Evolutionary conservation across 1,284 basidiomycete genomes (phyloP), one percentile per base, ranked within the genome.

Genomic region (Cryptococcus hybrid): DNA sequence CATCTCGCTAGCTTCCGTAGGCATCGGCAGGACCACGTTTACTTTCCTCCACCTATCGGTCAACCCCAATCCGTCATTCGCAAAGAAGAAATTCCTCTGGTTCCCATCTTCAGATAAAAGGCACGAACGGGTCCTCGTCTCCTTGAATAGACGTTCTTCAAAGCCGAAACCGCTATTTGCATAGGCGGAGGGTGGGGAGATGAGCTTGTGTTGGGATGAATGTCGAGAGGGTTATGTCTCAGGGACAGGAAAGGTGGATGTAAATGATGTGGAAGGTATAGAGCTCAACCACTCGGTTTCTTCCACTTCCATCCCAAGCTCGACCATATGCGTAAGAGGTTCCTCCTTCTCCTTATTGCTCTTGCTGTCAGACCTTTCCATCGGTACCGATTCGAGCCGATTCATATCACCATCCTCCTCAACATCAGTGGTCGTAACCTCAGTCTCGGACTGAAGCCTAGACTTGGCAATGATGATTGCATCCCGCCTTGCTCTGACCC

Each of bases 261-360:
- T 57, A 58, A 61, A 74, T 0, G 60, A 47, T 6, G 60, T 48
- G 1, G 55, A 52, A 1, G 69, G 64, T 0, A 48, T 36, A 0
- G 74, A 77, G 24, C 73, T 59, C 52, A 68, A 74, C 13, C 66
- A 54, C 49, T 75, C 70, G 9, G 62, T 54, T 55, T 78, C 75
- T 51, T 77, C 74, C 8, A 78, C 68, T 36, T 74, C 71, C 74
- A 77, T 75, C 2, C 73, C 73, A 1, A 78, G 58, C 55, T 76
- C 73, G 0, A 68, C 48, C 52, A 77, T 57, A 35, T 58, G 42
- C 3, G 61, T 65, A 6, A 57, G 42, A 11, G 66, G 43, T 13
- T 60, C 60, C 11, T 66, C 59, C 18, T 34, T 5, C 6, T 48
- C 18, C 30, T 51, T 56, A 24, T 54, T 54, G 15, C 53, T 47